Evolutionary conservation across 805 yeast genomes (phyloP).

Genomic region (Lachancea fermentati): DNA sequence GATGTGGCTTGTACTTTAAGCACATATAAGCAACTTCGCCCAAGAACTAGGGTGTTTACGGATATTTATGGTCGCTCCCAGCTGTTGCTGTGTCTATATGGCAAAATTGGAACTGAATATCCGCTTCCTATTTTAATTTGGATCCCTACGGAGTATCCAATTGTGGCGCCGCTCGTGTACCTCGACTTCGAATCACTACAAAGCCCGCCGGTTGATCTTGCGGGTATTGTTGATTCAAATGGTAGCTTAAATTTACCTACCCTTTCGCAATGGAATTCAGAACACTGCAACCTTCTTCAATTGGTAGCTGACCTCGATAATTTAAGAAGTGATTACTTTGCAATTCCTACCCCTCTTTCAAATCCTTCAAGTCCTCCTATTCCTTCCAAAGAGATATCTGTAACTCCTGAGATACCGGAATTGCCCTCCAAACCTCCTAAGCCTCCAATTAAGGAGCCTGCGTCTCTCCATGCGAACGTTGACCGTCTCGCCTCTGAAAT

Average conservation of each 20-base stretch:
- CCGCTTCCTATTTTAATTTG: conserved; percentile 64
- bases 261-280: conserved; percentile 50
- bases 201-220: no score
- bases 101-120: conserved; percentile 39
- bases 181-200: conserved; percentile 47
- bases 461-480: conserved; percentile 30
- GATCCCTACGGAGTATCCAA: conserved; percentile 72
- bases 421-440: conserved; percentile 26
- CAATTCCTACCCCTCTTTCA: neutral
- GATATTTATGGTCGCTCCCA: conserved; percentile 52
- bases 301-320: conserved; percentile 15
- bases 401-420: conserved; percentile 26
- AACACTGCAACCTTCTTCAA: conserved; percentile 10
- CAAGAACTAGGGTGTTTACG: conserved; percentile 63
- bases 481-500: no score
- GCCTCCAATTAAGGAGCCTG: neutral
- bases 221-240: conserved; percentile 62
- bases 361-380: no score
- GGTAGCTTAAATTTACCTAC: conserved; percentile 71
- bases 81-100: conserved; percentile 59
- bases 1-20: conserved; percentile 48
- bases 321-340: conserved; percentile 1
- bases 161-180: conserved; percentile 58
- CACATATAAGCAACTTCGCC: conserved; percentile 50
- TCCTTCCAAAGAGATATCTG: no score